phyloP scores from a whole-genome alignment of 1,284 basidiomycete species.

The Cutaneotrichosporon cyanovorans region DNA sequence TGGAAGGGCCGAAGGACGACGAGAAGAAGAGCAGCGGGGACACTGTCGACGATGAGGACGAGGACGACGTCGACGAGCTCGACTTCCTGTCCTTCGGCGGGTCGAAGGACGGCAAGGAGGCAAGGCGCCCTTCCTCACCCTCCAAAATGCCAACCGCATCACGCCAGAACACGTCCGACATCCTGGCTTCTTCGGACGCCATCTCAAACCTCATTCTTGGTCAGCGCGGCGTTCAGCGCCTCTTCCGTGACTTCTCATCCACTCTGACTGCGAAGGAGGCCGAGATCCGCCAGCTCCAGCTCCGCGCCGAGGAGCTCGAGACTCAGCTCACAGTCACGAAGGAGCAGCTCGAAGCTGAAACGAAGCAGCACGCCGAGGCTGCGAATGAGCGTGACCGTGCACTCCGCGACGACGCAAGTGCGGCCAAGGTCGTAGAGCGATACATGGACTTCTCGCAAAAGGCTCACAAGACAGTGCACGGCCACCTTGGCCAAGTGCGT shows the following conservation, averaged over 20 bases:
- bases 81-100: background rate
- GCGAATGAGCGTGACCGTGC: conserved; percentile 55
- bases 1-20: background rate
- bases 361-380: conserved; percentile 55
- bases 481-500: conserved; percentile 53
- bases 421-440: conserved; percentile 74
- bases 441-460: conserved; percentile 88
- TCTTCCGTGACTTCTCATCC: conserved; percentile 41
- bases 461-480: conserved; percentile 62
- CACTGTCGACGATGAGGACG: too few relatives aligned
- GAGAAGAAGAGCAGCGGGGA: too few relatives aligned
- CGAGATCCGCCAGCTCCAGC: conserved; percentile 65
- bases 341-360: conserved; percentile 60
- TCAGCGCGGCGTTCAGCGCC: conserved; percentile 40
- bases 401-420: conserved; percentile 63
- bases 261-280: conserved; percentile 31
- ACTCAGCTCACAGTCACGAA: conserved; percentile 50
- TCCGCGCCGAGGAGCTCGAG: conserved; percentile 68
- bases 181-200: conserved; percentile 20
- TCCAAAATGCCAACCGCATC: conserved; percentile 3
- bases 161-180: background rate
- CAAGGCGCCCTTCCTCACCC: background rate
- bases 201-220: conserved; percentile 43
- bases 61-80: conserved; percentile 4
- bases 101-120: background rate